phyloP scores from a whole-genome alignment of 2,329 filamentous ascomycete genomes.

The Diatrype stigma region DNA sequence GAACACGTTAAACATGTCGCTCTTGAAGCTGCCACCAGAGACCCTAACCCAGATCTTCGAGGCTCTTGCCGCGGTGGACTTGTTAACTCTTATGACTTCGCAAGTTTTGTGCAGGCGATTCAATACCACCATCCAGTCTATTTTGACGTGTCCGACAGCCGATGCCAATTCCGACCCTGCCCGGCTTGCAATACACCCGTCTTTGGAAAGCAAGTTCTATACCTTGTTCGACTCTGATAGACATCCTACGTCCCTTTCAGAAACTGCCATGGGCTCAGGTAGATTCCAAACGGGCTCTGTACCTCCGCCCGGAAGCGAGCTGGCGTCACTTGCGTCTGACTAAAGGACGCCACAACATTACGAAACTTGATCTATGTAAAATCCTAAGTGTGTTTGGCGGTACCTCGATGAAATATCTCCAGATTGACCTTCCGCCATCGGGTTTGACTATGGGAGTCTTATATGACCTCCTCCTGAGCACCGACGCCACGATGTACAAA shows the following conservation, averaged over 20 bases:
- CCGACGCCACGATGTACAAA: background rate
- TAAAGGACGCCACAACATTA: constrained; percentile 1
- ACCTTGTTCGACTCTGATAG: background rate
- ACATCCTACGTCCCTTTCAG: background rate
- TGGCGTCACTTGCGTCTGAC: constrained; percentile 6
- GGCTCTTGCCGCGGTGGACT: constrained; percentile 4
- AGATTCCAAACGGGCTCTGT: constrained; percentile 1
- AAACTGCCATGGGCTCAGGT: constrained; percentile 3
- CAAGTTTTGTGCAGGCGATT: constrained; percentile 8
- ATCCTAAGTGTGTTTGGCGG: background rate
- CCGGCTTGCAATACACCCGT: background rate
- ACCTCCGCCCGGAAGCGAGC: constrained; percentile 4
- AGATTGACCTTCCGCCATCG: constrained; percentile 4
- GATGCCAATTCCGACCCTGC: background rate
- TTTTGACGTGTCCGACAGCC: background rate
- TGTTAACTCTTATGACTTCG: constrained; percentile 5
- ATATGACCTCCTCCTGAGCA: constrained; percentile 6
- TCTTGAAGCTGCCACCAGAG: constrained; percentile 6
- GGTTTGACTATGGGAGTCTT: constrained; percentile 9
- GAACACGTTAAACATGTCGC: constrained; percentile 3
- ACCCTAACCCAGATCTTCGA: constrained; percentile 5
- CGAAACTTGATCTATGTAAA: constrained; percentile 2
- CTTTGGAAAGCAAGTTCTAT: background rate
- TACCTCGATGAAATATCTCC: background rate
- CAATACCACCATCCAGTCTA: constrained; percentile 1